Evolutionary conservation across 2,329 filamentous ascomycete species (phyloP).

Genomic region (Alternaria atra): DNA sequence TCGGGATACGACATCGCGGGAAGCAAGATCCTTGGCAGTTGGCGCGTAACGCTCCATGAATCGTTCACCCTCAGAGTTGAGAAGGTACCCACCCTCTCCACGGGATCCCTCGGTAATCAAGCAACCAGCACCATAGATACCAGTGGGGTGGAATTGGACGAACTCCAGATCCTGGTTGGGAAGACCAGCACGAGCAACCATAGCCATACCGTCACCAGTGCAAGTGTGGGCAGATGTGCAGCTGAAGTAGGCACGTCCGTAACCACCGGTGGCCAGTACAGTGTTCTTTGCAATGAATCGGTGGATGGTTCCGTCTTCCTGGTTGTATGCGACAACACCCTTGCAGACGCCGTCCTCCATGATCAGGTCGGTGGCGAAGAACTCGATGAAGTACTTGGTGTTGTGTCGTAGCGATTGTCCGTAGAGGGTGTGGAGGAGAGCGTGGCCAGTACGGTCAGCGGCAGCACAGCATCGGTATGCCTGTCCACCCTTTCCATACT

Average conservation of each 20-base stretch:
- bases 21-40: constrained; percentile 96
- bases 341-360: constrained; percentile 98
- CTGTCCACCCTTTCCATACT: constrained; percentile 96
- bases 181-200: constrained; percentile 96
- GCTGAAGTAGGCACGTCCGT: constrained; percentile 97
- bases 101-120: constrained; percentile 97
- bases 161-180: constrained; percentile 99
- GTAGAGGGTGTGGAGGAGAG: constrained; percentile 97
- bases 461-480: constrained; percentile 97
- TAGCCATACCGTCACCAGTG: constrained; percentile 98
- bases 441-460: constrained; percentile 95
- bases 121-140: constrained; percentile 96
- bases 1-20: constrained; percentile 93
- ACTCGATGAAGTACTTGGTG: constrained; percentile 99
- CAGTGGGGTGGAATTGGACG: constrained; percentile 98
- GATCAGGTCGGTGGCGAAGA: constrained; percentile 94
- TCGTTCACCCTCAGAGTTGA: constrained; percentile 97
- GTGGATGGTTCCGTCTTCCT: constrained; percentile 97
- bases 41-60: constrained; percentile 99
- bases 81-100: constrained; percentile 96
- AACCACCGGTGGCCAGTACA: constrained; percentile 94
- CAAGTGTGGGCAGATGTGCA: constrained; percentile 98
- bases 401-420: constrained; percentile 96
- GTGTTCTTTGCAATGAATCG: constrained; percentile 97
- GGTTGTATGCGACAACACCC: constrained; percentile 96